Evolutionary conservation across 352 stramenopile species (phyloP).

Genomic region (Pythium coloratum): DNA sequence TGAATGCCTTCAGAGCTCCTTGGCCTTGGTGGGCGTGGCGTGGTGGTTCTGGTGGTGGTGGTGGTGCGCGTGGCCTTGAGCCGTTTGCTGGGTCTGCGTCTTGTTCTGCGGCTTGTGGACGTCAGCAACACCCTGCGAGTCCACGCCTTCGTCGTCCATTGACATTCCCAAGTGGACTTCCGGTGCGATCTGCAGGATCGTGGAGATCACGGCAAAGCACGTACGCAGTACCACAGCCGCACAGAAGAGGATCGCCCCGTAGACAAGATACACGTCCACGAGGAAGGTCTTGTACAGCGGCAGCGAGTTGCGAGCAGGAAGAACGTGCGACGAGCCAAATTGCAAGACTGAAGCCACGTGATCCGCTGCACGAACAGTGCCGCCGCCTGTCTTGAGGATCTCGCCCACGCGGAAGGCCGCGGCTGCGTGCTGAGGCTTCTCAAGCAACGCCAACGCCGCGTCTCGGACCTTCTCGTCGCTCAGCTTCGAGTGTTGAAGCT

Average conservation of each 20-base stretch:
- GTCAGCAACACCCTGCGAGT: conserved; percentile 3
- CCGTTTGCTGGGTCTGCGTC: background rate
- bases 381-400: conserved; percentile 61
- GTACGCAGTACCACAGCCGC: conserved; percentile 82
- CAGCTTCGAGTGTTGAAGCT: conserved; percentile 39
- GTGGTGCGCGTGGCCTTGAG: conserved; percentile 8
- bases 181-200: conserved; percentile 54
- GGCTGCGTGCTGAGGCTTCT: conserved; percentile 33
- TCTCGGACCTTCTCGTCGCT: conserved; percentile 34
- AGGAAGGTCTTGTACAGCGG: conserved; percentile 84
- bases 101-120: conserved; percentile 19
- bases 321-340: conserved; percentile 49
- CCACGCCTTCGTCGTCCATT: conserved; percentile 23
- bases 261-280: conserved; percentile 86
- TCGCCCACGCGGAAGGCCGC: conserved; percentile 53
- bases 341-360: conserved; percentile 54
- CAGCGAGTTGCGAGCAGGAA: conserved; percentile 60
- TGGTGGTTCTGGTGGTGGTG: conserved; percentile 14
- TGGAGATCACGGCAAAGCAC: conserved; percentile 65
- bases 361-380: conserved; percentile 50
- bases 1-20: conserved; percentile 14
- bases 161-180: conserved; percentile 29
- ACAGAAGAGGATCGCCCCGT: conserved; percentile 78
- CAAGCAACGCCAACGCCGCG: conserved; percentile 42
- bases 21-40: conserved; percentile 13